Base-by-base conservation (phyloP, 2,329 filamentous ascomycete species). In the Whalleya microplaca region DNA sequence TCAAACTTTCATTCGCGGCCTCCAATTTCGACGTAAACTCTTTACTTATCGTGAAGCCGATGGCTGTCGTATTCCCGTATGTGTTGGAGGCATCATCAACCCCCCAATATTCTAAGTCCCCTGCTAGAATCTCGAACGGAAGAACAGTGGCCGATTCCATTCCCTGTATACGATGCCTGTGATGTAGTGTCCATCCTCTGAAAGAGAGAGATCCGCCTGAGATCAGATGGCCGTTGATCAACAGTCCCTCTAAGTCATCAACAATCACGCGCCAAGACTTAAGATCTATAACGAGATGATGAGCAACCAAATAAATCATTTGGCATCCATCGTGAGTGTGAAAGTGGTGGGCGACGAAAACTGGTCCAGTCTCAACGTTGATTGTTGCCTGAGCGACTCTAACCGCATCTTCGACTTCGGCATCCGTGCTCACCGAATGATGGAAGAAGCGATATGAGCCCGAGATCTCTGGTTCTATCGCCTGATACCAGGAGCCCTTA, bases 271-370 rank as follows among this genome's bases (percentile, higher is more conserved):
- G 73, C 81, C 81, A 84, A 0, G 80, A 83, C 6, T 73, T 72
- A 9, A 79, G 65, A 51, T 84, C 81, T 12, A 83, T 75, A 1
- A 79, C 79, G 2, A 84, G 72, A 47, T 82, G 80, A 56, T 84
- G 81, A 0, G 80, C 80, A 0, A 75, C 73, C 9, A 84, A 66
- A 58, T 80, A 82, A 2, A 84, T 62, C 51, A 80, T 69, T 49
- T 82, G 80, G 55, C 73, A 71, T 3, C 75, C 76, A 45, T 80
- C 75, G 45, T 72, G 64, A 2, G 76, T 80, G 12, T 75, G 73
- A 21, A 84, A 73, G 53, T 81, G 78, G 51, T 81, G 74, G 4
- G 76, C 79, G 0, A 77, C 75, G 56, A 84, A 83, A 0, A 82
- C 73, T 0, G 81, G 81, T 0, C 81, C 81, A 0, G 73, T 68